Conservation (phyloP, 2,329 filamentous ascomycete genomes). For the Capronia coronata region DNA sequence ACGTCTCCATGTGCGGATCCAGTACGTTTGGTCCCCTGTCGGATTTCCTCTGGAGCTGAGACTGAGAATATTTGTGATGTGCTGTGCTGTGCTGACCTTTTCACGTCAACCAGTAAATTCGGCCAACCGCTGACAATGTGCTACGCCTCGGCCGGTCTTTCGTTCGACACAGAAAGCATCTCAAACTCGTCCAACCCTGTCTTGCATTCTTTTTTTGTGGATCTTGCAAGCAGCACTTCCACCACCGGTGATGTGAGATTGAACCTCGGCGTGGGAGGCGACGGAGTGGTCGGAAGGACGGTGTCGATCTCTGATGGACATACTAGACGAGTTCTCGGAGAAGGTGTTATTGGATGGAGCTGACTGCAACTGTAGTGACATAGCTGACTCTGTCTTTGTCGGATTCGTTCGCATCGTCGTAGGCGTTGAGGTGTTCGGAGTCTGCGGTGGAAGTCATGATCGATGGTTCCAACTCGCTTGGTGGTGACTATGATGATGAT, state of each 20-base stretch:
- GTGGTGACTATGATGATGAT: too few species aligned
- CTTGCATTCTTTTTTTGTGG: conserved; percentile 23
- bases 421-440: too few species aligned
- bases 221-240: not conserved
- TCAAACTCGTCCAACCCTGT: conserved; percentile 16
- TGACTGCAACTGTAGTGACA: conserved; percentile 4
- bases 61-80: too few species aligned
- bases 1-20: conserved; percentile 16
- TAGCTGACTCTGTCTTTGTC: not conserved
- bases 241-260: conserved; percentile 11
- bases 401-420: too few species aligned
- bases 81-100: too few species aligned
- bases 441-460: too few species aligned
- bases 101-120: conserved; percentile 23
- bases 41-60: too few species aligned
- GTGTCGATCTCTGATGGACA: conserved; percentile 20
- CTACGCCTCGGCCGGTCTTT: too few species aligned
- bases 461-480: too few species aligned
- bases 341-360: conserved; percentile 26
- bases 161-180: not conserved
- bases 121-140: conserved; percentile 19
- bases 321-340: conserved; percentile 18
- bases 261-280: conserved; percentile 26
- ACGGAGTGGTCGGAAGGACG: conserved; percentile 26
- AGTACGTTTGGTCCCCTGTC: too few species aligned